These are phyloP conservation scores for Microcyclosporella mali DNA, from an alignment of 2,329 filamentous ascomycete genomes.

Conservation along the genomic window DNA sequence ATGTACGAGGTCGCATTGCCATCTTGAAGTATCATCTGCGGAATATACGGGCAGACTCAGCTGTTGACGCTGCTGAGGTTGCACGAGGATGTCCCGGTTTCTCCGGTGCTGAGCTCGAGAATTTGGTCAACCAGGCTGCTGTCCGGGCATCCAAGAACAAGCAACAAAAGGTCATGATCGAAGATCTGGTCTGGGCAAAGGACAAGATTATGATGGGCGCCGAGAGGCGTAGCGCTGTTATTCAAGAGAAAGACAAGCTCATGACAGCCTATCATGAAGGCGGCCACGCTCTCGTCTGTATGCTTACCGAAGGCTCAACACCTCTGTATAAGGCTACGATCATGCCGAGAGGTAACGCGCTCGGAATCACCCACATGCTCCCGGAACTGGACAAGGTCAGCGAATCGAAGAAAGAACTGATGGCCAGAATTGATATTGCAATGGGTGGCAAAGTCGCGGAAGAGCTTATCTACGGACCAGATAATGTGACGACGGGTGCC, in stretches of 20 bases:
- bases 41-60: conserved; percentile 72
- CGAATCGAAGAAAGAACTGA: conserved; percentile 74
- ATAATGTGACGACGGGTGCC: conserved; percentile 85
- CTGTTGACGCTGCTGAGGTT: conserved; percentile 77
- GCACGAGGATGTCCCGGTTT: conserved; percentile 85
- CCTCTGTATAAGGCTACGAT: conserved; percentile 97
- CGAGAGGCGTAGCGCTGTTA: conserved; percentile 81
- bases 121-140: conserved; percentile 92
- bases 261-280: conserved; percentile 96
- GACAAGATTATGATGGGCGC: conserved; percentile 97
- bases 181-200: conserved; percentile 93
- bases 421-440: conserved; percentile 70
- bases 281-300: conserved; percentile 83
- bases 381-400: conserved; percentile 92
- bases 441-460: conserved; percentile 87
- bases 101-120: conserved; percentile 92
- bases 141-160: conserved; percentile 89
- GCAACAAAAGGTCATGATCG: conserved; percentile 64
- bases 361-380: conserved; percentile 82
- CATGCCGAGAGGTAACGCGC: conserved; percentile 76
- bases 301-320: conserved; percentile 69
- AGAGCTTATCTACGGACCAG: conserved; percentile 84
- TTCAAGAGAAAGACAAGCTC: conserved; percentile 87
- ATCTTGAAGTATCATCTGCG: conserved; percentile 92
- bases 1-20: conserved; percentile 85